These are phyloP conservation scores for Gracilaria domingensis DNA, from an alignment of 23 red algal genomes.

Conservation along the genomic window DNA sequence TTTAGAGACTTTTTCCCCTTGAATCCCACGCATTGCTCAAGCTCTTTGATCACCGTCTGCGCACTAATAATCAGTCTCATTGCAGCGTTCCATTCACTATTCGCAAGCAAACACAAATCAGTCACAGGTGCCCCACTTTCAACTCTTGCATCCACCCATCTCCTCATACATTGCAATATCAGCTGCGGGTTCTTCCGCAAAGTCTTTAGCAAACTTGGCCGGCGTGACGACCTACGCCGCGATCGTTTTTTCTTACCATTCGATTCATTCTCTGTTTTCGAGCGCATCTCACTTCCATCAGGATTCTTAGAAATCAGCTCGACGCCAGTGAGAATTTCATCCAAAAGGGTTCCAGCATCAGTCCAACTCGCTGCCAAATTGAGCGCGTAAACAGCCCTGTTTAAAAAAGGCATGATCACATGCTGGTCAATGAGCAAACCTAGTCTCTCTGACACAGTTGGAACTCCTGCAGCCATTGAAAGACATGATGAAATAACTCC, in stretches of 20 bases:
- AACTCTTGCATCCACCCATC: slow-evolving; percentile 3
- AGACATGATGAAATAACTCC: slow-evolving; percentile 37
- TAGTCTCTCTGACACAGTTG: slow-evolving; percentile 22
- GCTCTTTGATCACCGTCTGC: slow-evolving; percentile 47
- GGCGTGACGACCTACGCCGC: neutral
- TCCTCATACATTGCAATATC: slow-evolving; percentile 25
- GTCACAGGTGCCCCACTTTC: neutral
- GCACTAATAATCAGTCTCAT: slow-evolving; percentile 48
- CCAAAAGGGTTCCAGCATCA: slow-evolving; percentile 34
- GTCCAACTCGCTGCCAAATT: slow-evolving; percentile 63
- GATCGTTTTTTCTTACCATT: neutral
- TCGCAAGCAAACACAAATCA: slow-evolving; percentile 32
- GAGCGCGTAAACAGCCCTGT: slow-evolving; percentile 57
- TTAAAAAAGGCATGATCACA: slow-evolving; percentile 48
- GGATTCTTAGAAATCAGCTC: neutral
- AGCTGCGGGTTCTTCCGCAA: slow-evolving; percentile 28
- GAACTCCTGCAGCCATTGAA: slow-evolving; percentile 46
- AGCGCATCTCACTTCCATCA: neutral
- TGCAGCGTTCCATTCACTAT: slow-evolving; percentile 62
- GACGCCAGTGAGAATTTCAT: neutral
- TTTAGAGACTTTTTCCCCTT: slow-evolving; percentile 4
- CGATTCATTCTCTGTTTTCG: neutral
- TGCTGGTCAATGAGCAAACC: slow-evolving; percentile 31
- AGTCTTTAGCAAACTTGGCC: neutral
- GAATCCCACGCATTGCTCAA: slow-evolving; percentile 15